Evolutionary conservation across 345 rosid species (phyloP), one percentile per base, ranked within the genome.

Genomic region (Ceriops decandra): DNA sequence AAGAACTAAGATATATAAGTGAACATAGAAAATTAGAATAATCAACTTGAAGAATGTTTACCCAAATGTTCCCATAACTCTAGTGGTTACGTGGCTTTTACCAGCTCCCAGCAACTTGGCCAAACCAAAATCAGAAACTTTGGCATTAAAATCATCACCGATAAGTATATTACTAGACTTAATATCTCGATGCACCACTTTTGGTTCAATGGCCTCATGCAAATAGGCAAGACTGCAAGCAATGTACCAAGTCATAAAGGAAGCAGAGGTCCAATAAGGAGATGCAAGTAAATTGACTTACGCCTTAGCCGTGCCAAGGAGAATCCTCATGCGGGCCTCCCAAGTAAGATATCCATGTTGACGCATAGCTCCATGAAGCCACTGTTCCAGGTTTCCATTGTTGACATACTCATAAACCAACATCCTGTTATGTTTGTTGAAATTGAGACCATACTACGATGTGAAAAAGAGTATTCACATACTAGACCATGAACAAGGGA

Each of bases 11-110:
- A 63, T 6, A 64, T 27, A 24, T 6, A 67, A 57, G 16, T 1
- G 49, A 62, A 62, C 59, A 68, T 58, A 56, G 2, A 11, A 56
- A 16, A 56, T 11, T 56, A 21, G 28, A 56, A 16, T 30, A 11
- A 56, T 24, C 16, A 56, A 22, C 28, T 56, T 56, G 59, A 57
- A 68, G 61, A 67, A 56, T 30, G 47, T 82, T 72, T 77, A 87
- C 99, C 99, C 99, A 63, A 92, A 95, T 62, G 99, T 95, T 77
- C 99, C 99, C 98, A 95, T 95, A 36, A 95, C 98, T 72, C 99
- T 86, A 71, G 99, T 95, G 6, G 98, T 90, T 66, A 95, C 96
- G 75, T 90, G 93, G 68, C 97, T 95, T 81, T 86, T 95, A 77
- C 97, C 99, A 63, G 95, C 93, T 27, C 99, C 99, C 47, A 95